Base-by-base conservation (phyloP, 306 rosid genomes). In the Medicago lupulina region DNA sequence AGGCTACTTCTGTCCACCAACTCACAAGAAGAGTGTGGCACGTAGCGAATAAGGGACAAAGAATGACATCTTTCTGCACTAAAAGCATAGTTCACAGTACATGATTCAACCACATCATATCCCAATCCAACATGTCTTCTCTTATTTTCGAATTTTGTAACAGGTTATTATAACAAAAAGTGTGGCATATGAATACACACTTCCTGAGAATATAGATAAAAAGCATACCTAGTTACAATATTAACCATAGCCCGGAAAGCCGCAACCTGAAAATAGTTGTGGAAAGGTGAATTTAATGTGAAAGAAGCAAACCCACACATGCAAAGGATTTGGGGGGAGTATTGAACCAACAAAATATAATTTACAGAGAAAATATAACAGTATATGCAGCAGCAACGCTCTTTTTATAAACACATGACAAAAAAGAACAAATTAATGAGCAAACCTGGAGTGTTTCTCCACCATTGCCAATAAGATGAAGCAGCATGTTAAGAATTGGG, bases 221-320 rank as follows among this genome's bases (percentile, higher is more conserved):
- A 77, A 43, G 73, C 81, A 71, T 77, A 95, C 99, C 99, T 82
- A 61, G 97, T 95, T 50, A 95, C 99, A 65, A 95, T 95, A 86
- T 92, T 95, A 71, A 95, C 99, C 99, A 95, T 92, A 55, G 99
- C 97, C 81, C 99, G 92, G 86, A 95, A 95, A 19, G 99, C 99
- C 16, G 99, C 99, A 85, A 95, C 99, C 99, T 95, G 86, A 77
- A 83, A 83, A 68, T 83, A 80, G 76, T 50, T 25, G 66, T 0
- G 21, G 61, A 75, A 71, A 79, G 60, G 58, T 75, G 55, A 79
- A 73, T 75, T 57, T 79, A 16, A 82, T 83, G 84, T 50, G 57
- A 61, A 71, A 73, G 82, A 57, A 74, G 43, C 57, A 64, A 57
- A 21, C 64, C 72, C 64, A 70, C 41, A 14, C 44, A 67, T 71